Evolutionary conservation across 345 rosid genomes (phyloP), one percentile per base, ranked within the genome.

Genomic region (Salix koriyanagi): DNA sequence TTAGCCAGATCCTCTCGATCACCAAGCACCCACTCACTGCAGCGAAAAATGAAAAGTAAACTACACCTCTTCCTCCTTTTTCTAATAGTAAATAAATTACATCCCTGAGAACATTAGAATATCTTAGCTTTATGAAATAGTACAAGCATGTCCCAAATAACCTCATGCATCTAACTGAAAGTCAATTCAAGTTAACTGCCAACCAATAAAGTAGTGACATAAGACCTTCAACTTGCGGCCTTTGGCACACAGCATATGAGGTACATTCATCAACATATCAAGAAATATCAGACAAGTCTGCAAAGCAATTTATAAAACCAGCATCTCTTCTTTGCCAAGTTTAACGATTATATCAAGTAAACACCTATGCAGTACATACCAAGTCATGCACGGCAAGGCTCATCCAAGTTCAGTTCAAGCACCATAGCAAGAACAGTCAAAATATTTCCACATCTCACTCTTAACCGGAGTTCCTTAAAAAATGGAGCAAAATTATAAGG

Each of bases 11-110:
- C 97, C 83, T 93, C 99, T 64, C 94, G 87, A 80, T 88, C 91
- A 67, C 99, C 98, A 77, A 95, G 94, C 72, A 95, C 98, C 99
- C 98, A 93, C 77, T 93, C 98, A 84, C 99, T 96, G 90, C 58
- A 52, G n/a, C 19, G 87, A 72, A 67, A 71, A 36, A 58, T 60
- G 75, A 16, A 2, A 32, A 62, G 65, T 34, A 28, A 65, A 71
- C 34, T 34, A 52, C n/a, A 19, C 23, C 8, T 18, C 58, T 52
- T 52, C 58, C 58, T 18, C 58, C 10, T 19, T 52, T 52, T 0
- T 18, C 58, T 52, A n/a, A 19, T 6, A 19, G 19, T 6, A 52
- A 19, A 26, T 52, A 61, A 30, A 18, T 70, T 9, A 39, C 50
- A 71, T 68, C 14, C 11, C 25, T 7, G 0, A n/a, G 12, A 15